Conservation (phyloP, 2,329 filamentous ascomycete species). For the Alternaria arborescens region DNA sequence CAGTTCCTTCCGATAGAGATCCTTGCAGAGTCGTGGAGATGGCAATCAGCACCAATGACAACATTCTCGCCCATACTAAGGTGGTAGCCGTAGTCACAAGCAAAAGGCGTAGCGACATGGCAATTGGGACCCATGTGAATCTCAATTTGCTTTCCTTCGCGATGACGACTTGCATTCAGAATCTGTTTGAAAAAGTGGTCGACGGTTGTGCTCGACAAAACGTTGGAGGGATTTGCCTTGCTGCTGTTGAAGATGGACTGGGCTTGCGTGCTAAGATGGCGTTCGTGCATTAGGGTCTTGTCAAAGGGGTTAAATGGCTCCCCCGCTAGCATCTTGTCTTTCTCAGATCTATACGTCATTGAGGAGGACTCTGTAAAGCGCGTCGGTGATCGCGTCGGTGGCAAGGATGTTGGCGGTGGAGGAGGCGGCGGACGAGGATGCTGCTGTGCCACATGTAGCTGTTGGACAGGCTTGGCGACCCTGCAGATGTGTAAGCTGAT, state of each 20-base stretch:
- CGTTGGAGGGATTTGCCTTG: slow-evolving; percentile 74
- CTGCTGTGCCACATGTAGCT: slow-evolving; percentile 38
- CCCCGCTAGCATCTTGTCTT: slow-evolving; percentile 87
- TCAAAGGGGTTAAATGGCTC: slow-evolving; percentile 82
- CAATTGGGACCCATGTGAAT: slow-evolving; percentile 77
- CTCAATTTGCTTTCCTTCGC: slow-evolving; percentile 19
- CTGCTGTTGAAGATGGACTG: slow-evolving; percentile 89
- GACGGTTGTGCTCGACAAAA: slow-evolving; percentile 71
- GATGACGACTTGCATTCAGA: slow-evolving; percentile 65
- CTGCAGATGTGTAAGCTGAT: slow-evolving; percentile 10
- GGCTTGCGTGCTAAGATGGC: slow-evolving; percentile 82
- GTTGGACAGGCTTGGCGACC: slow-evolving; percentile 51
- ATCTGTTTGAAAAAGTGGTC: slow-evolving; percentile 76
- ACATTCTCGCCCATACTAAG: slow-evolving; percentile 87
- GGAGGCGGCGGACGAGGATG: slow-evolving; percentile 31
- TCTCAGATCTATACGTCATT: slow-evolving; percentile 68
- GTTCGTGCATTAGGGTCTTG: slow-evolving; percentile 79
- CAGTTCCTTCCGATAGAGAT: slow-evolving; percentile 82
- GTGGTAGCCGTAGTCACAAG: slow-evolving; percentile 96
- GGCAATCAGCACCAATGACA: slow-evolving; percentile 82
- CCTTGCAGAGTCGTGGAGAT: slow-evolving; percentile 84
- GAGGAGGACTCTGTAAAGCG: slow-evolving; percentile 33
- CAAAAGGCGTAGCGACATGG: slow-evolving; percentile 86
- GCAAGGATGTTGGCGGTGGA: slow-evolving; percentile 29
- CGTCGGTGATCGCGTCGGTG: slow-evolving; percentile 34